phyloP scores from a whole-genome alignment of 768 basidiomycete species.

The Lentinula guzmanii region DNA sequence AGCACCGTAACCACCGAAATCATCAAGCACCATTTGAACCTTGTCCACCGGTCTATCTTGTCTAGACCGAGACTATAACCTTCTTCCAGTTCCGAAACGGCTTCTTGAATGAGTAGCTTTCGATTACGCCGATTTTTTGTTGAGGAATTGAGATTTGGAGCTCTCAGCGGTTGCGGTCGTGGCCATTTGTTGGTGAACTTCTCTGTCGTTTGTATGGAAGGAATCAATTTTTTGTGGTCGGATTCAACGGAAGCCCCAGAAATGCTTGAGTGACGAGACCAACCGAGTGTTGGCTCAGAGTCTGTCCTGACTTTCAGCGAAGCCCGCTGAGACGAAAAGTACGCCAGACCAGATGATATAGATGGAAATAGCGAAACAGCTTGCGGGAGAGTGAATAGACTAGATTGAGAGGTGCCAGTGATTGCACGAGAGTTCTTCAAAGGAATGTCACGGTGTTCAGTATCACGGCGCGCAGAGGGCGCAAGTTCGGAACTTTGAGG shows the following conservation, averaged over 20 bases:
- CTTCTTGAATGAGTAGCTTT: conserved; percentile 7
- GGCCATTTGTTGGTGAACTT: conserved; percentile 12
- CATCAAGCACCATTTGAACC: conserved; percentile 57
- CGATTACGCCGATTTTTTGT: not conserved
- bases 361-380: not conserved
- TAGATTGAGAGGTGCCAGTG: not conserved
- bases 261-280: not conserved
- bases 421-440: not conserved
- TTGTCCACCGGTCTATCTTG: conserved; percentile 45
- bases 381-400: not conserved
- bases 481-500: not conserved
- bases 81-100: conserved; percentile 25
- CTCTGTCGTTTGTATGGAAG: conserved; percentile 1
- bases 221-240: not conserved
- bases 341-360: not conserved
- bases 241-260: not conserved
- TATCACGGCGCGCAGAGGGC: not conserved
- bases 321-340: not conserved
- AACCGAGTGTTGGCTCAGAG: not conserved
- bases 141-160: not conserved
- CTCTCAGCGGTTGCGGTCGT: not conserved
- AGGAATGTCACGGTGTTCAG: not conserved
- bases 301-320: not conserved
- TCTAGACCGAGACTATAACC: conserved; percentile 32
- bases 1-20: conserved; percentile 51